A percentile compares a stretch with the other conserved stretches of the same genome.
Evolutionary conservation across 495 filamentous ascomycete genomes (phyloP).

Genomic region (Oidiodendron maius): DNA sequence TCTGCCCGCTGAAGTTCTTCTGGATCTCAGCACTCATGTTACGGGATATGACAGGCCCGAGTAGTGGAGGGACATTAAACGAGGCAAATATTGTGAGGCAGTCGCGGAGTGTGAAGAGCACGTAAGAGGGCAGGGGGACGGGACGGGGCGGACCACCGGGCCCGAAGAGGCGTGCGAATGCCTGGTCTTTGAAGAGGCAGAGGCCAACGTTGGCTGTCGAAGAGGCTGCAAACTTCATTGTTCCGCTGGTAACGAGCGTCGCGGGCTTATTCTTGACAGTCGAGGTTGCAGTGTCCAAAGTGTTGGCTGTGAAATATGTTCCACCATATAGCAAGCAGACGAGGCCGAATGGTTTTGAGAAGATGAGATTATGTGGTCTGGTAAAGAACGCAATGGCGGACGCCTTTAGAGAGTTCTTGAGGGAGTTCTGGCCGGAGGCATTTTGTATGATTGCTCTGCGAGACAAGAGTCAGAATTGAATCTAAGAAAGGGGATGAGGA

Average conservation of each 20-base stretch:
- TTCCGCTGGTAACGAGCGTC: slow-evolving; percentile 59
- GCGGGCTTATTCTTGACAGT: slow-evolving; percentile 53
- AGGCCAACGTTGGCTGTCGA: slow-evolving; percentile 80
- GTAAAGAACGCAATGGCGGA: slow-evolving; percentile 59
- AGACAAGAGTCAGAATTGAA: slow-evolving; percentile 17
- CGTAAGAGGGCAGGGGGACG: slow-evolving; percentile 59
- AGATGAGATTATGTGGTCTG: slow-evolving; percentile 64
- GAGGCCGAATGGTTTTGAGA: slow-evolving; percentile 77
- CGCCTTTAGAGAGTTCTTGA: slow-evolving; percentile 57
- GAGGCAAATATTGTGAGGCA: slow-evolving; percentile 88
- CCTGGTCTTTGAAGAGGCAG: slow-evolving; percentile 88
- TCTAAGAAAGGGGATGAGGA: slow-evolving; percentile 5
- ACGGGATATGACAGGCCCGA: slow-evolving; percentile 59
- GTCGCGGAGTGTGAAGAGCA: slow-evolving; percentile 78
- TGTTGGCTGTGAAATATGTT: slow-evolving; percentile 88
- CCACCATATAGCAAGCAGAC: slow-evolving; percentile 85
- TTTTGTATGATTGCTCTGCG: slow-evolving; percentile 92
- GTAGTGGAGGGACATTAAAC: slow-evolving; percentile 81
- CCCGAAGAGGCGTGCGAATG: slow-evolving; percentile 80
- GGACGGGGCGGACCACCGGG: slow-evolving; percentile 44
- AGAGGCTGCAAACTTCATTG: slow-evolving; percentile 79
- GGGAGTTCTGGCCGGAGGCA: slow-evolving; percentile 73
- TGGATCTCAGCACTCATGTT: slow-evolving; percentile 43
- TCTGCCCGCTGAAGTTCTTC: slow-evolving; percentile 36
- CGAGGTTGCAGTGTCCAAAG: slow-evolving; percentile 73